A percentile compares a stretch with the other conserved stretches of the same genome.
Conservation (phyloP, 225 moss, liverwort and hornwort species). For the Sphagnum contortum region DNA sequence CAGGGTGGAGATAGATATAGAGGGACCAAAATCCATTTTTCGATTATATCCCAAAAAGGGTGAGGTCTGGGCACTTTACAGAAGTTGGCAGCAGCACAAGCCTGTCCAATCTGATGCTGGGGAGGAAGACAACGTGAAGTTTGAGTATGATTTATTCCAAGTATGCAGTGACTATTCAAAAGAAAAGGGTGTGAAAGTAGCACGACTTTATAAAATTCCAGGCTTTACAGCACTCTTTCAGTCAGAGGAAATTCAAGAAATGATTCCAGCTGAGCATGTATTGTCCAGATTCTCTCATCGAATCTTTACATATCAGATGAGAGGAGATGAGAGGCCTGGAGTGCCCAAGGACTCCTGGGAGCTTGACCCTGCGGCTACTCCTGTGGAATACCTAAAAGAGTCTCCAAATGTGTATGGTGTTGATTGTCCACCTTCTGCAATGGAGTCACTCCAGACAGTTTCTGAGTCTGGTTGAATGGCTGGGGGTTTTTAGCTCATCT, state of each 20-base stretch:
- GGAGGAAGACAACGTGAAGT: slow-evolving; percentile 7
- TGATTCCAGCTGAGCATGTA: slow-evolving; percentile 15
- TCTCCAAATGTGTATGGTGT: too few species aligned
- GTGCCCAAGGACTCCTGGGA: slow-evolving; percentile 40
- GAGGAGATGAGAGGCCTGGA: slow-evolving; percentile 38
- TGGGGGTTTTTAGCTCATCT: too few species aligned
- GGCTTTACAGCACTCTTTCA: slow-evolving; percentile 42
- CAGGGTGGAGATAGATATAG: slow-evolving; percentile 8
- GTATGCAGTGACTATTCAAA: slow-evolving; percentile 15
- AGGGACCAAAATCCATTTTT: slow-evolving; percentile 9
- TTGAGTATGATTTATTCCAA: slow-evolving; percentile 33
- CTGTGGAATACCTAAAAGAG: slow-evolving; percentile 23
- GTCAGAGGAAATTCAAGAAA: background rate
- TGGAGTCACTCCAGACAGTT: too few species aligned
- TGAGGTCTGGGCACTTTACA: slow-evolving; percentile 48
- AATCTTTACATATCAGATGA: slow-evolving; percentile 23
- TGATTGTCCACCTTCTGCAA: too few species aligned
- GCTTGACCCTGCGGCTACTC: slow-evolving; percentile 53
- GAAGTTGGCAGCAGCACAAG: slow-evolving; percentile 36
- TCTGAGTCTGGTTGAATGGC: too few species aligned
- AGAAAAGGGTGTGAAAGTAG: slow-evolving; percentile 22
- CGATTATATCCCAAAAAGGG: slow-evolving; percentile 19
- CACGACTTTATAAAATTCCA: slow-evolving; percentile 23
- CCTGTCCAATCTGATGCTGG: slow-evolving; percentile 11
- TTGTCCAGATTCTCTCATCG: slow-evolving; percentile 36